Evolutionary conservation across 306 rosid species (phyloP).

Genomic region (Oxytropis ochrocephala): DNA sequence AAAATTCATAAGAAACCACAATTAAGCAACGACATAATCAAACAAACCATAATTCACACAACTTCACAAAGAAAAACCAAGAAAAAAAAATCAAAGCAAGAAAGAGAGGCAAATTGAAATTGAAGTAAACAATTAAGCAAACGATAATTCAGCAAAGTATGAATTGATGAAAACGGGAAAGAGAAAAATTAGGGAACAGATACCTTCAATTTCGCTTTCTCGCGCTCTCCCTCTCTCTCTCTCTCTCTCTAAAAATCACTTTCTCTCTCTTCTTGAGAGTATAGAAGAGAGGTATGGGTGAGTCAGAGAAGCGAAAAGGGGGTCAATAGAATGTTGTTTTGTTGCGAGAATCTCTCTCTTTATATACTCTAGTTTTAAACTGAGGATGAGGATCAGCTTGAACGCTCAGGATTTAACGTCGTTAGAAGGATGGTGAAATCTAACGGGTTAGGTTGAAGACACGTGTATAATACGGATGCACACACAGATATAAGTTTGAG

Average conservation of each 20-base stretch:
- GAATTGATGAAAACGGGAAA: background rate
- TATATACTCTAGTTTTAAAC: background rate
- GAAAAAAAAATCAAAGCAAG: background rate
- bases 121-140: background rate
- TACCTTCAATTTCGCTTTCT: background rate
- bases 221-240: background rate
- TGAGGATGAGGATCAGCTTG: background rate
- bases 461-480: background rate
- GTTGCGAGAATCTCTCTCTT: background rate
- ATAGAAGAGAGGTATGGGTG: conserved; percentile 1
- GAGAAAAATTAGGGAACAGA: background rate
- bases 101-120: background rate
- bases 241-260: background rate
- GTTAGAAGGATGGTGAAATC: background rate
- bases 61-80: background rate
- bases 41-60: background rate
- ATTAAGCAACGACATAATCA: background rate
- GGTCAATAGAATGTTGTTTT: conserved; percentile 19
- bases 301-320: conserved; percentile 25
- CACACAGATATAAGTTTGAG: background rate
- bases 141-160: background rate
- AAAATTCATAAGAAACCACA: background rate
- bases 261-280: conserved; percentile 6
- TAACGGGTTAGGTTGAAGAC: fast-evolving
- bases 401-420: background rate